Evolutionary conservation across 345 rosid genomes (phyloP).

Genomic region (Pelargonium nanum): DNA sequence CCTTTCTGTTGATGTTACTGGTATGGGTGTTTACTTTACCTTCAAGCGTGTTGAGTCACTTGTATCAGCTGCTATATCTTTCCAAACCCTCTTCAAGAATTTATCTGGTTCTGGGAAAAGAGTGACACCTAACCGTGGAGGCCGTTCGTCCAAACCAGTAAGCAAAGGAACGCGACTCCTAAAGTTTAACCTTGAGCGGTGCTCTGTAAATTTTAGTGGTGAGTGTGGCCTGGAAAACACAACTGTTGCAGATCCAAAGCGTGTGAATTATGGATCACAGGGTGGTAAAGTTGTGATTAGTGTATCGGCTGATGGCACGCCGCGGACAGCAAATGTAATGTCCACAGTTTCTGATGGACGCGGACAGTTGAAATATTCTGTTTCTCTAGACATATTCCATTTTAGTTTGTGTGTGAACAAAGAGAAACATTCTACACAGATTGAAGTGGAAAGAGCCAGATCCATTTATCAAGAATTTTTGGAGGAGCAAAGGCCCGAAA

Average conservation of each 20-base stretch:
- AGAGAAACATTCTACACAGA: slow-evolving; percentile 74
- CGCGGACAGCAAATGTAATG: slow-evolving; percentile 56
- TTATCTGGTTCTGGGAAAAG: slow-evolving; percentile 47
- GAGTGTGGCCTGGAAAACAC: slow-evolving; percentile 59
- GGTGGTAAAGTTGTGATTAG: slow-evolving; percentile 71
- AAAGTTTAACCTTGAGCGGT: slow-evolving; percentile 73
- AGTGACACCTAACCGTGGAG: slow-evolving; percentile 34
- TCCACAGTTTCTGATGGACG: slow-evolving; percentile 43
- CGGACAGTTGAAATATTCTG: slow-evolving; percentile 54
- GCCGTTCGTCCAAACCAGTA: slow-evolving; percentile 43
- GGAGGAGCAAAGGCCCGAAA: slow-evolving; percentile 44
- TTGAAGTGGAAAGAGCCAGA: slow-evolving; percentile 86
- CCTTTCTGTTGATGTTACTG: slow-evolving; percentile 78
- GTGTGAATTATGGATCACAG: slow-evolving; percentile 96
- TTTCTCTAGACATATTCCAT: slow-evolving; percentile 71
- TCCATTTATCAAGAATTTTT: slow-evolving; percentile 67
- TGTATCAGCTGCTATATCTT: slow-evolving; percentile 54
- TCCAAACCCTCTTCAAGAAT: slow-evolving; percentile 54
- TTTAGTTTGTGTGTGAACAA: slow-evolving; percentile 63
- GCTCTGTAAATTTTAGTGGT: slow-evolving; percentile 58
- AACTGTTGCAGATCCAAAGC: slow-evolving; percentile 73
- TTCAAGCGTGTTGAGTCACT: slow-evolving; percentile 73
- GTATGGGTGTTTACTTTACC: slow-evolving; percentile 64
- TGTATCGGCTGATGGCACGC: slow-evolving; percentile 65
- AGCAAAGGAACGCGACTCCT: slow-evolving; percentile 75